These are phyloP conservation scores for Penicillium sp. DNA, from an alignment of 2,329 filamentous ascomycete genomes.

Conservation along the genomic window DNA sequence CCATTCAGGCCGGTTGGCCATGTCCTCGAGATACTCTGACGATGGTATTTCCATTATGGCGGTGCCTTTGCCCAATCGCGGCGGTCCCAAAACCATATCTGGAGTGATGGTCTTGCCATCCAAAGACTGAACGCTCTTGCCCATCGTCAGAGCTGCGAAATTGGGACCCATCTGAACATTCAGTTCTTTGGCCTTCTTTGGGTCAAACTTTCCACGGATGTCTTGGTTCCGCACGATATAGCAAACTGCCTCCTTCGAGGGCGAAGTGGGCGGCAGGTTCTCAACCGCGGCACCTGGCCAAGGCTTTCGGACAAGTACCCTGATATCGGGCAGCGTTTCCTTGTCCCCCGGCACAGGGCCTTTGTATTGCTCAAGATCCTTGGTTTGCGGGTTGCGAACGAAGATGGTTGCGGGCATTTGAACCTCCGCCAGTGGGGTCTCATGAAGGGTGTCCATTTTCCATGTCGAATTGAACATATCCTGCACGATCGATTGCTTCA, in stretches of 20 bases:
- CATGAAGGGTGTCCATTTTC: conserved; percentile 65
- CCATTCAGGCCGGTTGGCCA: conserved; percentile 72
- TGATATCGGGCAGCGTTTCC: conserved; percentile 58
- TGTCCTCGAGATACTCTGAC: conserved; percentile 62
- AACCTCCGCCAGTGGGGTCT: conserved; percentile 63
- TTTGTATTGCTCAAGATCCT: conserved; percentile 64
- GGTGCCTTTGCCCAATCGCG: conserved; percentile 66
- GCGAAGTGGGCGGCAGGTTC: conserved; percentile 64
- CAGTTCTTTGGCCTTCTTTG: conserved; percentile 59
- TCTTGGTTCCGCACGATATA: conserved; percentile 79
- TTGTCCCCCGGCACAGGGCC: conserved; percentile 60
- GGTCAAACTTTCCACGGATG: conserved; percentile 75
- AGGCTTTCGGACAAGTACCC: conserved; percentile 68
- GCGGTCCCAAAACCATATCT: conserved; percentile 75
- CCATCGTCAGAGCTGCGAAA: conserved; percentile 59
- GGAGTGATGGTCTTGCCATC: conserved; percentile 71
- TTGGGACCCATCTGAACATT: conserved; percentile 59
- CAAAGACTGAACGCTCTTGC: conserved; percentile 59
- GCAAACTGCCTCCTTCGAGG: conserved; percentile 66
- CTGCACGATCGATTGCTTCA: conserved; percentile 61
- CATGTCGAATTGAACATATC: conserved; percentile 78
- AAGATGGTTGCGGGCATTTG: conserved; percentile 68
- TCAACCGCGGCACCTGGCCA: conserved; percentile 70
- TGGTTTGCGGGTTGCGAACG: conserved; percentile 57
- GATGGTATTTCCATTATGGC: conserved; percentile 77